phyloP scores from a whole-genome alignment of 352 stramenopile species.

The Aphanomyces cochlioides region DNA sequence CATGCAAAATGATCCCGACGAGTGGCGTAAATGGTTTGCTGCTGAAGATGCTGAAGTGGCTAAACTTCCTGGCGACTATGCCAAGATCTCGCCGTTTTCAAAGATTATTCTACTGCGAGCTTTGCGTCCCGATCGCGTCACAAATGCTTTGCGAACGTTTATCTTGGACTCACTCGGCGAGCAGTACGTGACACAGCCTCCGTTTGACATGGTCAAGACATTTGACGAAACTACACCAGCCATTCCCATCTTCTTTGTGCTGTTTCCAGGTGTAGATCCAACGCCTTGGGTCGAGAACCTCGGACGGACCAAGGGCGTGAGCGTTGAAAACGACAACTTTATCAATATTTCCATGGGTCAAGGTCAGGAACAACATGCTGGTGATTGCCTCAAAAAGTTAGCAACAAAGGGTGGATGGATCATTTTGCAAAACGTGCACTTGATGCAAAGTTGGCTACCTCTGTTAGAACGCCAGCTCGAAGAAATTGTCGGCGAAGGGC shows the following conservation, averaged over 20 bases:
- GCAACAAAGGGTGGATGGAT: slow-evolving; percentile 93
- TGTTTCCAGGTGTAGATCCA: slow-evolving; percentile 93
- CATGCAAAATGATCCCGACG: slow-evolving; percentile 96
- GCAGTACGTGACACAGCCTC: slow-evolving; percentile 88
- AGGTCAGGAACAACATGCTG: slow-evolving; percentile 91
- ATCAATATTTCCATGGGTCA: slow-evolving; percentile 94
- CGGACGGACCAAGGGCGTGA: slow-evolving; percentile 82
- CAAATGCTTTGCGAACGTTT: slow-evolving; percentile 88
- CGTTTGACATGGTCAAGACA: slow-evolving; percentile 90
- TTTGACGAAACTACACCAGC: slow-evolving; percentile 88
- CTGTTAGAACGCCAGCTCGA: slow-evolving; percentile 91
- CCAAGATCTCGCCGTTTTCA: slow-evolving; percentile 76
- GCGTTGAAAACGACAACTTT: slow-evolving; percentile 91
- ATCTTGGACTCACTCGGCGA: slow-evolving; percentile 87
- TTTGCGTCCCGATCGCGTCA: slow-evolving; percentile 93
- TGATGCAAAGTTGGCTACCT: slow-evolving; percentile 96
- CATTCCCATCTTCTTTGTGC: slow-evolving; percentile 94
- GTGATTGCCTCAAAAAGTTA: slow-evolving; percentile 87
- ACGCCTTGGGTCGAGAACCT: slow-evolving; percentile 94
- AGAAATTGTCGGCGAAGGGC: slow-evolving; percentile 79
- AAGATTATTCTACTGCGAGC: slow-evolving; percentile 87
- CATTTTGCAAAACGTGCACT: slow-evolving; percentile 93
- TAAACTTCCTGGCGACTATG: slow-evolving; percentile 92
- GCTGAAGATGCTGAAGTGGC: slow-evolving; percentile 91
- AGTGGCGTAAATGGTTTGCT: slow-evolving; percentile 96